Conservation (phyloP, 2,329 filamentous ascomycete genomes). For the Fusarium circinatum region DNA sequence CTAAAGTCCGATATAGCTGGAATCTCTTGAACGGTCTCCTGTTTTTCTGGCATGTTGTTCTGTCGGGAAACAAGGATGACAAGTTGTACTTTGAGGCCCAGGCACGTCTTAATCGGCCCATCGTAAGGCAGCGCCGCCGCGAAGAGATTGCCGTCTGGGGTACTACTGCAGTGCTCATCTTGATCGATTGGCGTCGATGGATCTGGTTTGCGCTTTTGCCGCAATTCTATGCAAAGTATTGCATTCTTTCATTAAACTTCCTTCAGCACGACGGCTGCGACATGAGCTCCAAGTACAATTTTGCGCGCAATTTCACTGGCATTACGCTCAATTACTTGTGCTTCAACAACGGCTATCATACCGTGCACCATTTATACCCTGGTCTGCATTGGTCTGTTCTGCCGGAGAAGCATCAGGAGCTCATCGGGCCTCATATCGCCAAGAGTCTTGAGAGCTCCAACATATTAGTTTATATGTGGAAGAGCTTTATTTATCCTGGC, state of each 20-base stretch:
- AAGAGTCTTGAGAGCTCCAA: background rate
- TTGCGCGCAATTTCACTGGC: constrained; percentile 16
- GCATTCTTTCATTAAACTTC: constrained; percentile 16
- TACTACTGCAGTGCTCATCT: background rate
- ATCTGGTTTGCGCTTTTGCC: constrained; percentile 18
- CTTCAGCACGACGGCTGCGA: constrained; percentile 21
- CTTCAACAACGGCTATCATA: constrained; percentile 23
- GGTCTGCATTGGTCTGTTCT: constrained; percentile 14
- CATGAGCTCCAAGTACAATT: constrained; percentile 24
- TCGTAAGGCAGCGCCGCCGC: constrained; percentile 5
- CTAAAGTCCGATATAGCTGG: constrained; percentile 25
- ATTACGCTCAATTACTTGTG: constrained; percentile 4
- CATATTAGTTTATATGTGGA: constrained; percentile 16
- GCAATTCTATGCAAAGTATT: constrained; percentile 18
- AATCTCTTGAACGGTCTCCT: constrained; percentile 13
- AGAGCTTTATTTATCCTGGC: constrained; percentile 6
- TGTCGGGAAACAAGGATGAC: constrained; percentile 15
- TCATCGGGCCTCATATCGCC: background rate
- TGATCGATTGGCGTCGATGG: constrained; percentile 18
- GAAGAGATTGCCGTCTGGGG: constrained; percentile 22
- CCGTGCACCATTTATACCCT: constrained; percentile 16
- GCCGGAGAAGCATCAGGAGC: constrained; percentile 10
- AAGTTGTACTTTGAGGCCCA: constrained; percentile 17
- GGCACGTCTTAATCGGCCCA: constrained; percentile 15
- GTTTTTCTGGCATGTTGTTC: constrained; percentile 19